These are phyloP conservation scores for Elsinoe australis DNA, from an alignment of 2,329 filamentous ascomycete genomes.

Conservation along the genomic window DNA sequence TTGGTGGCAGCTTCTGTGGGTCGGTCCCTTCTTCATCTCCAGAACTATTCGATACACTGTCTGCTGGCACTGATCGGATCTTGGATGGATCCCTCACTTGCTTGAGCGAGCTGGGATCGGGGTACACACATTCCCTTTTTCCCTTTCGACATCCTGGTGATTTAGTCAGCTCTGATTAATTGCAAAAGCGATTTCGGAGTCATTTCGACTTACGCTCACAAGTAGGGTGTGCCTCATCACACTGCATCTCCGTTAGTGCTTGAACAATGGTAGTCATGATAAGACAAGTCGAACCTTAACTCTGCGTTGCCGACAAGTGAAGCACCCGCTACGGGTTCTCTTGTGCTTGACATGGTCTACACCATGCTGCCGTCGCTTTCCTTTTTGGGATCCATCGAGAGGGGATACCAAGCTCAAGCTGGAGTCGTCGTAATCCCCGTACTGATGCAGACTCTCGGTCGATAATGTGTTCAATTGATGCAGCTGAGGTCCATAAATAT, in stretches of 20 bases:
- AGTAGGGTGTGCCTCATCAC: conserved; percentile 78
- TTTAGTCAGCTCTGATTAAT: conserved; percentile 11
- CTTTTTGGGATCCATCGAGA: conserved; percentile 23
- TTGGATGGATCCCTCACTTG: conserved; percentile 38
- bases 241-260: conserved; percentile 46
- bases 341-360: conserved; percentile 83
- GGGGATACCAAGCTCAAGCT: conserved; percentile 24
- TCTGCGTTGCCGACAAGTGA: conserved; percentile 77
- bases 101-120: conserved; percentile 55
- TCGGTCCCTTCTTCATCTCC: conserved; percentile 43
- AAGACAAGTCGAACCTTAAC: conserved; percentile 54
- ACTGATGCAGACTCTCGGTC: conserved; percentile 29
- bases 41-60: conserved; percentile 44
- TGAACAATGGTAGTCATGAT: not conserved
- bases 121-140: conserved; percentile 82
- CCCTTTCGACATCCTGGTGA: conserved; percentile 76
- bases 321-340: conserved; percentile 88
- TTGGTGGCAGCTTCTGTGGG: conserved; percentile 35
- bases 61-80: conserved; percentile 37
- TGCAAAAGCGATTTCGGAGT: not conserved
- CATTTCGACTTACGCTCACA: conserved; percentile 64
- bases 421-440: conserved; percentile 28
- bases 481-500: conserved; percentile 23
- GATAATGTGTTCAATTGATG: conserved; percentile 29
- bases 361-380: conserved; percentile 26